Conservation (phyloP, 2,329 filamentous ascomycete genomes). For the Pseudogymnoascus sp. region DNA sequence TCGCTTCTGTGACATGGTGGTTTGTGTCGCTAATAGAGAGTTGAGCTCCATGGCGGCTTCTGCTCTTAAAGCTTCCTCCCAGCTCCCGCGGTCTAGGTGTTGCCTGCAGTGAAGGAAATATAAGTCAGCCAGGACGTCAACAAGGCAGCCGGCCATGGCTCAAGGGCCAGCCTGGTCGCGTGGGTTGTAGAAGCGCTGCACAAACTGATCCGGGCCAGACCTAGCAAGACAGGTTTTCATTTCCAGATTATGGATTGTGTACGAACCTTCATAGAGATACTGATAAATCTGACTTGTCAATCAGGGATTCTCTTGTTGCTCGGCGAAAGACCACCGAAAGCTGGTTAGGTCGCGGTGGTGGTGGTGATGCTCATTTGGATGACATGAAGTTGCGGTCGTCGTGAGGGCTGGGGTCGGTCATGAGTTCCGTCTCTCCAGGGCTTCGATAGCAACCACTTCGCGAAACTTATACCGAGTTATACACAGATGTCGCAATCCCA, state of each 20-base stretch:
- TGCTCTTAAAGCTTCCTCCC: slow-evolving; percentile 29
- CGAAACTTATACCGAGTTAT: slow-evolving; percentile 7
- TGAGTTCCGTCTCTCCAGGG: neutral
- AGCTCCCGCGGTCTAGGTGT: slow-evolving; percentile 30
- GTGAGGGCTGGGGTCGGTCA: neutral
- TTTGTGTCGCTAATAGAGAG: slow-evolving; percentile 55
- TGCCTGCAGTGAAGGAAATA: slow-evolving; percentile 21
- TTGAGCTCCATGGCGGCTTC: slow-evolving; percentile 28
- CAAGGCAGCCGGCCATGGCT: neutral
- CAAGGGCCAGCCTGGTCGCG: neutral
- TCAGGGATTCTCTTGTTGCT: slow-evolving; percentile 3
- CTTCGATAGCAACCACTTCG: slow-evolving; percentile 1
- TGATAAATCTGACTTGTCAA: neutral
- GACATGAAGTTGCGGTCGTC: slow-evolving; percentile 6
- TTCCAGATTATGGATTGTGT: neutral
- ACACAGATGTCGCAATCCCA: neutral
- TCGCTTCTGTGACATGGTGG: slow-evolving; percentile 70
- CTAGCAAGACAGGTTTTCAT: neutral
- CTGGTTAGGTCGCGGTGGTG: slow-evolving; percentile 9
- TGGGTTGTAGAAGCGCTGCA: neutral
- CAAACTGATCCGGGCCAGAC: neutral
- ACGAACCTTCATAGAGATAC: slow-evolving; percentile 10
- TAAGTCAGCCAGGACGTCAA: slow-evolving; percentile 1
- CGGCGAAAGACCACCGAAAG: slow-evolving; percentile 8
- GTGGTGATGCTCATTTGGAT: slow-evolving; percentile 9